Percentiles rank a stretch among this genome's conserved stretches.
phyloP scores from a whole-genome alignment of 306 rosid genomes.

The Rosa chinensis region DNA sequence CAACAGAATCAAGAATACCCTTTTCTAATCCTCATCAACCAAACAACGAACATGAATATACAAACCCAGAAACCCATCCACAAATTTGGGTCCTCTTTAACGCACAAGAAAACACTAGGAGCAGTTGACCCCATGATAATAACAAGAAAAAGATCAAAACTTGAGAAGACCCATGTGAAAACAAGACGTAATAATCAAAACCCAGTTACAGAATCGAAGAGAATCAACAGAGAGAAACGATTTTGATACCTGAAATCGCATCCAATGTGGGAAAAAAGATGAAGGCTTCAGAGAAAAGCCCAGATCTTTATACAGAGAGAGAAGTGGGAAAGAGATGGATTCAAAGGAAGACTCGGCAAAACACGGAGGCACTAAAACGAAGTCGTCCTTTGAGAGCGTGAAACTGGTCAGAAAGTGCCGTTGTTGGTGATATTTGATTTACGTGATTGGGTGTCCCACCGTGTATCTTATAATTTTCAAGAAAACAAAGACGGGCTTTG shows the following conservation, averaged over 20 bases:
- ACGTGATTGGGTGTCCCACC: neutral
- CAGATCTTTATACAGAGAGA: slow-evolving; percentile 10
- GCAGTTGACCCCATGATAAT: slow-evolving; percentile 26
- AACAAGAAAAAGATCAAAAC: slow-evolving; percentile 9
- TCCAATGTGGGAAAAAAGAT: slow-evolving; percentile 12
- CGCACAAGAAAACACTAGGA: slow-evolving; percentile 1
- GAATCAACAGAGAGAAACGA: slow-evolving; percentile 25
- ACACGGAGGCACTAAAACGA: neutral
- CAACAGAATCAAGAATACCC: neutral
- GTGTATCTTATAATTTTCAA: neutral
- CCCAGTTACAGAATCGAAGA: slow-evolving; percentile 34
- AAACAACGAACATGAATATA: neutral
- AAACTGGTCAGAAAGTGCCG: neutral
- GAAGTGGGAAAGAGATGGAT: slow-evolving; percentile 21
- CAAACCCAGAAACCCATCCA: slow-evolving; percentile 3
- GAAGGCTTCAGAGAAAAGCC: neutral
- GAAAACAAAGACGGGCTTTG: neutral
- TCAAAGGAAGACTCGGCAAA: slow-evolving; percentile 32
- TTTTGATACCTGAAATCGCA: slow-evolving; percentile 48
- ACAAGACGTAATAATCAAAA: slow-evolving; percentile 16
- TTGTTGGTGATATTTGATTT: neutral
- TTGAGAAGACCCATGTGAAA: slow-evolving; percentile 26
- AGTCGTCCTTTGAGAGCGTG: neutral
- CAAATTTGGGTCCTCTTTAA: slow-evolving; percentile 10
- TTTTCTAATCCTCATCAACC: slow-evolving; percentile 5